Percentiles rank a stretch among this genome's conserved stretches.
These are phyloP conservation scores for Bryopsis sp. DNA, from an alignment of 139 green algal species.

Conservation along the genomic window DNA sequence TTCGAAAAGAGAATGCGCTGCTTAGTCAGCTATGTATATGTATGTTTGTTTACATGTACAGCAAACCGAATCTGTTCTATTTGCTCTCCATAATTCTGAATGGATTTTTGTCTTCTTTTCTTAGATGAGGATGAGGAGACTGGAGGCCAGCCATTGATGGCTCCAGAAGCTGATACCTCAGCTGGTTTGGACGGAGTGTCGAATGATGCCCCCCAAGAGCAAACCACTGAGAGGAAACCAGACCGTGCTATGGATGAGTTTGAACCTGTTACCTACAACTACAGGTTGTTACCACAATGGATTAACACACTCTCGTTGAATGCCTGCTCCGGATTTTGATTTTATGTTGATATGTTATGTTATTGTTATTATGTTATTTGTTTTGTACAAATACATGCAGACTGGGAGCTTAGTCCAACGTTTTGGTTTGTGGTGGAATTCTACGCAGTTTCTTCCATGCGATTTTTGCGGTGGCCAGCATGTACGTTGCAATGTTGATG, in stretches of 20 bases:
- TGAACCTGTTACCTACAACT: conserved; percentile 68
- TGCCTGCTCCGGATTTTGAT: no score
- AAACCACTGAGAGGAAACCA: background rate
- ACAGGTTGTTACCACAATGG: no score
- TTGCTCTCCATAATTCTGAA: no score
- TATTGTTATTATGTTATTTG: no score
- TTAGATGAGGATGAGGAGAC: conserved; percentile 17
- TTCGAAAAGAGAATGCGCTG: background rate
- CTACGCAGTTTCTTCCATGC: conserved; percentile 98
- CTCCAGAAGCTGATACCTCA: conserved; percentile 43
- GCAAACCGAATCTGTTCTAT: no score
- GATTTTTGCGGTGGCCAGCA: conserved; percentile 88
- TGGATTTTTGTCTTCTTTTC: background rate
- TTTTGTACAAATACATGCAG: conserved; percentile 38
- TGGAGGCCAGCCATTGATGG: conserved; percentile 33
- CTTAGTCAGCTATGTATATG: no score
- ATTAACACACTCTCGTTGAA: background rate
- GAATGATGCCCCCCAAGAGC: conserved; percentile 4
- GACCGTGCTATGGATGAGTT: conserved; percentile 45
- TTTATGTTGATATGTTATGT: no score
- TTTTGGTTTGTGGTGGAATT: no score
- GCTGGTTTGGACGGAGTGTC: conserved; percentile 53
- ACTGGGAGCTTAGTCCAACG: no score
- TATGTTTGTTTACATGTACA: no score
- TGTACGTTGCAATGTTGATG: conserved; percentile 97